Base-by-base conservation (phyloP, 208 protist species). In the Strigomonas culicis region DNA sequence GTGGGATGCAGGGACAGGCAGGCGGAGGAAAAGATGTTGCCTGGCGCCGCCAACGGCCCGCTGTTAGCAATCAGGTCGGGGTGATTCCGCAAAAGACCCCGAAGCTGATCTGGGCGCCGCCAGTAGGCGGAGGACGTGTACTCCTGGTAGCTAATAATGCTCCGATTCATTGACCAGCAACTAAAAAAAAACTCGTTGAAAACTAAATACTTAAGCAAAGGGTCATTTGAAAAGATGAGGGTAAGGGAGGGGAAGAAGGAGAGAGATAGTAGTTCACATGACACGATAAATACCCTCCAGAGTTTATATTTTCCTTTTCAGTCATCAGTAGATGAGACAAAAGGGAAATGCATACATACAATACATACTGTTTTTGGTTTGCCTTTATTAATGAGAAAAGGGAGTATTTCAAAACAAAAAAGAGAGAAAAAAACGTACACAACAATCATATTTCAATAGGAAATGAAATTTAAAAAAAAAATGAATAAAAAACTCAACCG, bases 11-110 rank as follows among this genome's bases (percentile, higher is more conserved):
- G 70, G 19, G 82, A 68, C 13, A 95, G 27, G 19, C 68, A 65
- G 1, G 86, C 77, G 4, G 86, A 79, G 13, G 65, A 65, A 58
- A 92, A 90, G n/a, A 88, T 53, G 1, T 69, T 84, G 0, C 77
- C 81, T 0, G 74, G 47, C 0, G 80, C 72, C 3, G 79, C 80
- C 8, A 89, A 73, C 19, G 74, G 59, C 15, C 47, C 46, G 61
- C 75, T 82, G 53, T 59, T 58, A 11, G 76, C 74, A 34, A 86
- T 70, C 7, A 95, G 52, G 52, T 88, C 84, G 17, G 75, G 30
- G 74, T 93, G 84, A 58, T 95, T 95, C 39, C 79, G 75, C 28
- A 93, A 49, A 11, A 93, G 76, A 13, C 86, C 89, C 34, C 86
- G 79, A 41, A 95, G 67, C 74, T 95, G 89, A 25, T 85, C 82